Evolutionary conservation across 495 filamentous ascomycete genomes (phyloP), one percentile per base, ranked within the genome.

Genomic region (Aspergillus heteromorphus): DNA sequence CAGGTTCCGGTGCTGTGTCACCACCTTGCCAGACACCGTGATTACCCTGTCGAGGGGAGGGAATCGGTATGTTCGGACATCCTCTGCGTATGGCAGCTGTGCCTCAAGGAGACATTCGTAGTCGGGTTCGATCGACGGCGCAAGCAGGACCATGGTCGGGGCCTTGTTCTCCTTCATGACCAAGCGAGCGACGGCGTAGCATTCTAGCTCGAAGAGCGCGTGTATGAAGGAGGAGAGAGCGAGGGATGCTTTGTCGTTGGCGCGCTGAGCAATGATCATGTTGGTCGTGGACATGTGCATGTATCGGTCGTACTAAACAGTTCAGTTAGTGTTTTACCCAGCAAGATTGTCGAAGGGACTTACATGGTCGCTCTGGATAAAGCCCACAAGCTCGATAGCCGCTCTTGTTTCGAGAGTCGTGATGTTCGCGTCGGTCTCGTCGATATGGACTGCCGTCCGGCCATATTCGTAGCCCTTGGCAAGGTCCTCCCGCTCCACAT

Each of bases 381-480:
- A 99, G 2, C 95, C 95, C 52, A 97, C 74, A 20, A 97, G 83
- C 2, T 89, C 86, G 54, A 97, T 78, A 10, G 80, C 75, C 19
- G 87, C 80, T 29, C 71, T 76, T 0, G 91, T 95, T 58, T 95
- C 86, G 27, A 96, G 74, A 48, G 83, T 88, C 2, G 88, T 91
- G 48, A 96, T 79, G 45, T 88, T 86, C 57, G 86, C 77, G 55
- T 99, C 95, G 1, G 86, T 85, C 56, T 88, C 85, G 59, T 80
- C 87, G 60, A 99, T 95, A 57, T 87, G 86, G 1, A 97, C 92
- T 0, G 89, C 89, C 0, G 92, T 96, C 36, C 89, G 80, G 49
- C 95, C 95, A 68, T 97, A 99, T 62, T 89, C 87, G 63, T 93
- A 99, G 0, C 95, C 95, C 64, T 89, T 95, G 30, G 88, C 91